phyloP scores from a whole-genome alignment of 2,329 filamentous ascomycete species.

The Harringtonia lauricola region DNA sequence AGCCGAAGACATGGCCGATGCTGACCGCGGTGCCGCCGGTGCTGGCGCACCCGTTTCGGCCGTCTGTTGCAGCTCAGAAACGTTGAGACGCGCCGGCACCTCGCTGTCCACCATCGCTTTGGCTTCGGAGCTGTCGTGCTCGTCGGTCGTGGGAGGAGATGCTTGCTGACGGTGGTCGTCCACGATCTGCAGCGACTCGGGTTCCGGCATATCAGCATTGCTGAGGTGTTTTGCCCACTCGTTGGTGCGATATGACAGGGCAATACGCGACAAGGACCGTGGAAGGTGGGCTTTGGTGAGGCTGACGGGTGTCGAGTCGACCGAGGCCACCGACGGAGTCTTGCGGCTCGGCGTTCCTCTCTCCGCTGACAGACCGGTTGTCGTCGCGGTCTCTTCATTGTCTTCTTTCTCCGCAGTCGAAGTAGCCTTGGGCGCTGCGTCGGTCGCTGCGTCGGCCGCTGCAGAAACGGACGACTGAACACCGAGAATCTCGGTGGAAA shows the following conservation, averaged over 20 bases:
- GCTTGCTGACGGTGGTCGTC: slow-evolving; percentile 19
- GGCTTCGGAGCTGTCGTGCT: background rate
- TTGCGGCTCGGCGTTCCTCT: slow-evolving; percentile 13
- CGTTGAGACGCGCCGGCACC: slow-evolving; percentile 46
- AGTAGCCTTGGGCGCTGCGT: no score
- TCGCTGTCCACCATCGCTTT: slow-evolving; percentile 27
- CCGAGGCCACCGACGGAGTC: slow-evolving; percentile 22
- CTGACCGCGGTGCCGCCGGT: slow-evolving; percentile 20
- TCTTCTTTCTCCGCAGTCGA: no score
- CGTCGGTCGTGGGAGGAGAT: background rate
- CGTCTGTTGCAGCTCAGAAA: slow-evolving; percentile 56
- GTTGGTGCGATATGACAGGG: slow-evolving; percentile 78
- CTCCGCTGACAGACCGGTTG: no score
- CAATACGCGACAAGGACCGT: slow-evolving; percentile 61
- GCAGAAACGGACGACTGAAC: no score
- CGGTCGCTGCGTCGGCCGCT: no score
- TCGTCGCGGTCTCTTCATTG: no score
- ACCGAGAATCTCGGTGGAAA: no score
- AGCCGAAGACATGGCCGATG: slow-evolving; percentile 15
- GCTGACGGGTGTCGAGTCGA: slow-evolving; percentile 30
- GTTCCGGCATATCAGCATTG: slow-evolving; percentile 60
- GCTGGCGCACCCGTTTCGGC: slow-evolving; percentile 37
- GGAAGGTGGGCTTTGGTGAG: slow-evolving; percentile 55
- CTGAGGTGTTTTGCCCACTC: slow-evolving; percentile 92
- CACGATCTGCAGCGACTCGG: slow-evolving; percentile 46